Evolutionary conservation across 1,139 yeast species (phyloP).

Genomic region (Ogataea hybrid): DNA sequence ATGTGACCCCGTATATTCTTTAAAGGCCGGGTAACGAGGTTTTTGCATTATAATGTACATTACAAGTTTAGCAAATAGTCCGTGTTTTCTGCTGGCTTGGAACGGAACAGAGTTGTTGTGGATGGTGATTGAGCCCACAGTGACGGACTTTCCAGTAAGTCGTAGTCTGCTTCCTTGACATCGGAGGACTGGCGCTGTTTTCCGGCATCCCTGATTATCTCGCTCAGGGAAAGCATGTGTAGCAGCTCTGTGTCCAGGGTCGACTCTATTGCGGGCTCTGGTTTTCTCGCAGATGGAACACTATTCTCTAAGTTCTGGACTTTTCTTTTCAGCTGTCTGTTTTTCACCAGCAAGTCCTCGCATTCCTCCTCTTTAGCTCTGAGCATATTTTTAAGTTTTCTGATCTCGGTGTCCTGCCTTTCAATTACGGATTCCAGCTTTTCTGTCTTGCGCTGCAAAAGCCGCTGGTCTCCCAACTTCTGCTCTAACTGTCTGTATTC

Average conservation of each 20-base stretch:
- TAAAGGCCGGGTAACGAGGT: constrained; percentile 7
- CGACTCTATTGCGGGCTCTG: background rate
- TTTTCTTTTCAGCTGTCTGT: background rate
- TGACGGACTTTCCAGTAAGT: background rate
- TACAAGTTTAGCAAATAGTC: constrained; percentile 14
- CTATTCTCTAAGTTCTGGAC: background rate
- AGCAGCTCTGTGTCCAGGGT: constrained; percentile 7
- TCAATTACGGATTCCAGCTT: background rate
- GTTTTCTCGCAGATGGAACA: background rate
- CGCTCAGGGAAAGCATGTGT: constrained; percentile 5
- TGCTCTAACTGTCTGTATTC: constrained; percentile 1
- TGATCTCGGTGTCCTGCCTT: background rate
- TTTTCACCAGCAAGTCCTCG: background rate
- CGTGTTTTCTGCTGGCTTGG: constrained; percentile 12
- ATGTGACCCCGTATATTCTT: background rate
- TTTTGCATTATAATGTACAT: constrained; percentile 1
- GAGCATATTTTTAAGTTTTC: background rate
- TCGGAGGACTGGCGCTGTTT: background rate
- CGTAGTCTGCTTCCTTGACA: background rate
- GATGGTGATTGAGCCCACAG: background rate
- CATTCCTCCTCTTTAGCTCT: background rate
- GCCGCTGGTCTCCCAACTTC: background rate
- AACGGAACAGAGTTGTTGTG: constrained; percentile 4
- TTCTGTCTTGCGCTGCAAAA: constrained; percentile 1
- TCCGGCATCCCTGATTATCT: background rate